These are phyloP conservation scores for Epichloe aotearoae DNA, from an alignment of 2,329 filamentous ascomycete genomes.

Conservation along the genomic window DNA sequence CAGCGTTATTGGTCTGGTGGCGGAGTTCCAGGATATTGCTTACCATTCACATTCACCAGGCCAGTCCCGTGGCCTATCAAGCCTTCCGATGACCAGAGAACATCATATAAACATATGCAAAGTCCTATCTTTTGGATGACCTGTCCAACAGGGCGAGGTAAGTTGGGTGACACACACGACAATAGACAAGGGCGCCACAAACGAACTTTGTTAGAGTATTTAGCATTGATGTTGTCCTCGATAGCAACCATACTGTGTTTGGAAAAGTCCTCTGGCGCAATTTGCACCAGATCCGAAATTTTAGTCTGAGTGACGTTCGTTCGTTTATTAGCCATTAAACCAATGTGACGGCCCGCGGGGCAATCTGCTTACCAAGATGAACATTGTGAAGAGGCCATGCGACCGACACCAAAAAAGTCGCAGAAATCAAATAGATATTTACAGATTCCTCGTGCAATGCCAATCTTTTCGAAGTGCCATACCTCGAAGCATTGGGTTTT, in stretches of 20 bases:
- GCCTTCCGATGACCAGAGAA: constrained; percentile 81
- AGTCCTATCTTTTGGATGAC: constrained; percentile 90
- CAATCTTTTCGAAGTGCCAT: background rate
- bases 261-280: constrained; percentile 75
- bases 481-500: background rate
- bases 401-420: background rate
- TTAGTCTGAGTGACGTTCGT: constrained; percentile 51
- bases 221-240: constrained; percentile 92
- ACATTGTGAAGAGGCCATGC: constrained; percentile 24
- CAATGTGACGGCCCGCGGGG: background rate
- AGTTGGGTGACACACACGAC: background rate
- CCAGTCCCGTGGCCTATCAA: constrained; percentile 87
- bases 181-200: background rate
- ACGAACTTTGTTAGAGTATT: constrained; percentile 80
- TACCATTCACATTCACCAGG: constrained; percentile 87
- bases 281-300: constrained; percentile 86
- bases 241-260: constrained; percentile 74
- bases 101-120: constrained; percentile 85
- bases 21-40: background rate
- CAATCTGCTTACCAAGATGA: constrained; percentile 30
- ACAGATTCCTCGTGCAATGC: background rate
- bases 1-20: background rate
- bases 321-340: background rate
- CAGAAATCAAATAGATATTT: background rate
- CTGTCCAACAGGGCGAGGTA: constrained; percentile 21